These are phyloP conservation scores for Flammula alnicola DNA, from an alignment of 1,284 basidiomycete species.

Conservation along the genomic window DNA sequence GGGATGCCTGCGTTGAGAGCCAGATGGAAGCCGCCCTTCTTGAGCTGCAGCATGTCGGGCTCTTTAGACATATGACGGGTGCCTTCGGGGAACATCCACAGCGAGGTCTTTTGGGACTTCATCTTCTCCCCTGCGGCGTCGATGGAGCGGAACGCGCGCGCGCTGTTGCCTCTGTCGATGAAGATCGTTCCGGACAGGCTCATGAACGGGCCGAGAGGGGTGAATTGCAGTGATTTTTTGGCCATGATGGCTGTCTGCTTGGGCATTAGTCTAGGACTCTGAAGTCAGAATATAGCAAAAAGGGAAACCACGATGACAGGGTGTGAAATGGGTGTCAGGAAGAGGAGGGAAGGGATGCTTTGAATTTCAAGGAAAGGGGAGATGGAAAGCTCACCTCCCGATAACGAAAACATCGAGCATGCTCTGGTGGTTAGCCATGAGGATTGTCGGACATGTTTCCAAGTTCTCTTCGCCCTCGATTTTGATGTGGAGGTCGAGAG, in stretches of 20 bases:
- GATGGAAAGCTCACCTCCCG: constrained; percentile 78
- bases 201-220: constrained; percentile 95
- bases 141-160: constrained; percentile 79
- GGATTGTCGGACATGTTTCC: constrained; percentile 66
- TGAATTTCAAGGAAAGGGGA: not conserved
- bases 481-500: constrained; percentile 74
- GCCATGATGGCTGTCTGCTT: constrained; percentile 87
- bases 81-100: constrained; percentile 95
- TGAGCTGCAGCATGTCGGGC: constrained; percentile 83
- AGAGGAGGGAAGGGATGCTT: constrained; percentile 1
- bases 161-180: constrained; percentile 86
- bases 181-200: constrained; percentile 91
- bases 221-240: constrained; percentile 89
- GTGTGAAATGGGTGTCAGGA: no score
- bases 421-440: constrained; percentile 94
- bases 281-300: no score
- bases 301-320: no score
- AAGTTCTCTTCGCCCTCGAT: constrained; percentile 91
- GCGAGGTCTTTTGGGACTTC: constrained; percentile 74
- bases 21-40: constrained; percentile 98
- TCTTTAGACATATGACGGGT: constrained; percentile 78
- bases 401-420: constrained; percentile 88
- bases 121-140: constrained; percentile 82
- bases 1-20: constrained; percentile 90
- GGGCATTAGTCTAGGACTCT: constrained; percentile 75